Evolutionary conservation across 352 stramenopile species (phyloP).

Genomic region (Phytophthora pini): DNA sequence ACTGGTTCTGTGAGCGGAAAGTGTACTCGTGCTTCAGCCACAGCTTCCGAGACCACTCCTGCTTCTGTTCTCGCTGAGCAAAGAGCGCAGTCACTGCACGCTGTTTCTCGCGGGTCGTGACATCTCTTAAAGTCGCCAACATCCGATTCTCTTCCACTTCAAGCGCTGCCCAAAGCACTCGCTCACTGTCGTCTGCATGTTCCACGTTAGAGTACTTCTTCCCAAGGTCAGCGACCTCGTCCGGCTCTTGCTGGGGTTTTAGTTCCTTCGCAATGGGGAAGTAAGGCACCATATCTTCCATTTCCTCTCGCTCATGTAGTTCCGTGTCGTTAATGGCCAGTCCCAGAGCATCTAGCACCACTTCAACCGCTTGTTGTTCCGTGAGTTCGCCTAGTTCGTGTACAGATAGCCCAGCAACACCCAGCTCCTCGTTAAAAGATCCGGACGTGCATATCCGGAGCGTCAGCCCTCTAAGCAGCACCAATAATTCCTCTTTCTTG

Average conservation of each 20-base stretch:
- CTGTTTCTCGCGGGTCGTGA: conserved; percentile 47
- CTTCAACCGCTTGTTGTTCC: conserved; percentile 61
- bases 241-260: conserved; percentile 12
- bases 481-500: conserved; percentile 42
- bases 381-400: conserved; percentile 63
- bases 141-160: conserved; percentile 87
- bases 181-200: conserved; percentile 55
- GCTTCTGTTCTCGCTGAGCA: conserved; percentile 28
- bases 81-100: conserved; percentile 30
- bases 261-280: conserved; percentile 70
- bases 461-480: conserved; percentile 57
- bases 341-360: conserved; percentile 64
- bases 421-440: conserved; percentile 73
- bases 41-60: conserved; percentile 58
- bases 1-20: conserved; percentile 74
- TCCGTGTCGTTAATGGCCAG: conserved; percentile 74
- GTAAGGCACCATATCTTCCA: conserved; percentile 67
- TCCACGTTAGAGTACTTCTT: conserved; percentile 33
- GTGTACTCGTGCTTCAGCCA: conserved; percentile 76
- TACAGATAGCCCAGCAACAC: conserved; percentile 53
- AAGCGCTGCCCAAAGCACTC: conserved; percentile 71
- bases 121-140: conserved; percentile 62
- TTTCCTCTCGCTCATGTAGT: conserved; percentile 75
- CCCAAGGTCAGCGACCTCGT: conserved; percentile 14
- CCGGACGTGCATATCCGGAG: conserved; percentile 80